Base-by-base conservation (phyloP, 306 rosid species). In the Cucurbita moschata region DNA sequence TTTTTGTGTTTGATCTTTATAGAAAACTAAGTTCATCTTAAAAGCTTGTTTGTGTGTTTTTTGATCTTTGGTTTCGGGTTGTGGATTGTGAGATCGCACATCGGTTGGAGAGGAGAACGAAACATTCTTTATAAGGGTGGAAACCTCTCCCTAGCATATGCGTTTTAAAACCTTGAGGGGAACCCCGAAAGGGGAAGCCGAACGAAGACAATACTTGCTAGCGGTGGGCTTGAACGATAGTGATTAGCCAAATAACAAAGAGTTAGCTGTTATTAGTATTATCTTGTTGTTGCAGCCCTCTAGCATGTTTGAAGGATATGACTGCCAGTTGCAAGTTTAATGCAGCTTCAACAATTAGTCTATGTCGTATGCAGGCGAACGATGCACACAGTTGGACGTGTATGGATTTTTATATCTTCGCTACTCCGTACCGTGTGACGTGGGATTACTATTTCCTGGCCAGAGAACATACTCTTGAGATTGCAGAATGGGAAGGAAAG, bases 321-420 rank as follows among this genome's bases (percentile, higher is more conserved):
- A 44, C 19, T 68, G n/a, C 57, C 21, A 4, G 56, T 68, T 12
- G 54, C 21, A 47, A 68, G 55, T 15, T 67, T 67, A 16, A 13
- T 67, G 56, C 46, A 46, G 5, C 73, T 68, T 47, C 56, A 23
- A 21, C n/a, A 21, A 23, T 68, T 47, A 68, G 23, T 68, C 23
- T 7, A 0, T 84, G 53, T 78, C 74, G 60, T 83, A 44, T 81
- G 68, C 86, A 95, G 99, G 90, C 85, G 78, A 83, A 85, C 73
- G 71, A 91, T 35, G 89, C 97, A 77, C 96, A 95, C 76, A 95
- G 99, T 76, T 95, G 92, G 96, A 86, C 91, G 30, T 95, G 99
- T 67, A 77, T 95, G 74, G 99, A 95, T 85, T 73, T 95, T 63
- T 95, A 95, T 79, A 78, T 95, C 78, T 95, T 91, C 79, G 99